Evolutionary conservation across 257 asterid genomes (phyloP).

Genomic region (Solanum appendiculatum): DNA sequence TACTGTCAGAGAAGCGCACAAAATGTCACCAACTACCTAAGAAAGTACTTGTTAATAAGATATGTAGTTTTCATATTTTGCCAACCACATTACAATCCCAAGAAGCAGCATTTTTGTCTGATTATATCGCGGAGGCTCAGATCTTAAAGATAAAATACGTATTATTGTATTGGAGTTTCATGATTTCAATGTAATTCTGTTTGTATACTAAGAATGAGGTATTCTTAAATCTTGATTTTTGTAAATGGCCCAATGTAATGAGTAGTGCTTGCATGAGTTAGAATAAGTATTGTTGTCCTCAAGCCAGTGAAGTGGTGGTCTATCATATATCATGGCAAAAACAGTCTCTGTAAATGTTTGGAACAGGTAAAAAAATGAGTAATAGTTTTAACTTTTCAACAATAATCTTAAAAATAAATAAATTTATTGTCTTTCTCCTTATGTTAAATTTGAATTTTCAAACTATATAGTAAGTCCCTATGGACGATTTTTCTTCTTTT

Average conservation of each 20-base stretch:
- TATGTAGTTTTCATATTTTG: too few relatives aligned
- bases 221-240: background rate
- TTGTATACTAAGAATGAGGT: background rate
- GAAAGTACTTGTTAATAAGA: too few relatives aligned
- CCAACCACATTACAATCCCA: too few relatives aligned
- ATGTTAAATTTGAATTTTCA: background rate
- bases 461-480: background rate
- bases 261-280: background rate
- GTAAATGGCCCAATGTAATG: background rate
- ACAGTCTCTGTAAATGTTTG: background rate
- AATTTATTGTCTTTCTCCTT: background rate
- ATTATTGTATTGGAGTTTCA: background rate
- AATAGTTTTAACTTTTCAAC: background rate
- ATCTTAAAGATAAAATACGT: too few relatives aligned
- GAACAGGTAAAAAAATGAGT: background rate
- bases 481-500: background rate
- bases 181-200: background rate
- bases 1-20: background rate
- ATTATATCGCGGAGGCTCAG: too few relatives aligned
- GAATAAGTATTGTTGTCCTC: background rate
- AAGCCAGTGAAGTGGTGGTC: background rate
- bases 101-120: too few relatives aligned
- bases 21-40: too few relatives aligned
- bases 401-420: background rate
- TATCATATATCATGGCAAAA: background rate